Conservation (phyloP, 2,329 filamentous ascomycete species). For the Gaeumannomyces sp. region DNA sequence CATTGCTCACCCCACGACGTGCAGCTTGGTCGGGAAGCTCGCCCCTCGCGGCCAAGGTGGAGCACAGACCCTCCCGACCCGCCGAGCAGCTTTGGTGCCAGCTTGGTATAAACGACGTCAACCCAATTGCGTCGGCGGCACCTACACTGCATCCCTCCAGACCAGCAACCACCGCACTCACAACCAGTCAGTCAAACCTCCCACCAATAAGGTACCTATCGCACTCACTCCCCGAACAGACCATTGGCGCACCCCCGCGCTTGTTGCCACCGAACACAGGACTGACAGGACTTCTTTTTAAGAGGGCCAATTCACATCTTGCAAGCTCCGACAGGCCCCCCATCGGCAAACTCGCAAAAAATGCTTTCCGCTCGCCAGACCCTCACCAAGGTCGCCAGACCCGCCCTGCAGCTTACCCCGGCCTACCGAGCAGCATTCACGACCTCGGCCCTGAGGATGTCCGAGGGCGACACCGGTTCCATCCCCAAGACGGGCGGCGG, state of each 20-base stretch:
- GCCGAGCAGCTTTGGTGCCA: neutral
- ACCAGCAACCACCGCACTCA: neutral
- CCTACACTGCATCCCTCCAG: neutral
- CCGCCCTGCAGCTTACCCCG: constrained; percentile 38
- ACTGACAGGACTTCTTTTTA: neutral
- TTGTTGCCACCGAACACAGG: neutral
- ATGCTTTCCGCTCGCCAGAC: constrained; percentile 60
- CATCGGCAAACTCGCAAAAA: constrained; percentile 19
- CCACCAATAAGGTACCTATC: neutral
- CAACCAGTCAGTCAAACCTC: neutral
- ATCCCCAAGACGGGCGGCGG: constrained; percentile 41
- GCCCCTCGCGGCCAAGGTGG: neutral
- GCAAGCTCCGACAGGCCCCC: neutral
- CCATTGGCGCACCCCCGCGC: neutral
- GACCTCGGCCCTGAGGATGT: constrained; percentile 57
- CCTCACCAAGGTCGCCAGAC: constrained; percentile 46
- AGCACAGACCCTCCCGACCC: neutral
- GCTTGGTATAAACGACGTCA: neutral
- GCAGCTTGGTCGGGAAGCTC: neutral
- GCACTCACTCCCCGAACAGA: too few relatives aligned
- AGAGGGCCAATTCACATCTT: neutral
- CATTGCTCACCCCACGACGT: neutral
- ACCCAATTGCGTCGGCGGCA: neutral
- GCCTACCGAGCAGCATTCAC: constrained; percentile 51
- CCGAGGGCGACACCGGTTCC: constrained; percentile 63